Evolutionary conservation across 129 eudicot species (phyloP), one percentile per base, ranked within the genome.

Genomic region (Erigeron canadensis): DNA sequence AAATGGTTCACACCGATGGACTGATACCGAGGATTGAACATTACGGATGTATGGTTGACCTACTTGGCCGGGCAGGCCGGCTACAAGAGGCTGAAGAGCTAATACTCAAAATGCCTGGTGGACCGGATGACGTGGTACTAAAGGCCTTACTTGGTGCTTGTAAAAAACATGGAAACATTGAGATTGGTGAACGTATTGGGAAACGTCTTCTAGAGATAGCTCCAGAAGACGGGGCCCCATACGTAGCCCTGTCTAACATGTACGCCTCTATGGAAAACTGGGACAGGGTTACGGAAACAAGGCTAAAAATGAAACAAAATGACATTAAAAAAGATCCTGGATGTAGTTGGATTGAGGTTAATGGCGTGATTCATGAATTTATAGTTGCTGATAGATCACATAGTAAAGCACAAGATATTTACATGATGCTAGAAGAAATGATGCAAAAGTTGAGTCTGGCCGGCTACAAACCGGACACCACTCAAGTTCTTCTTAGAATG

Each of bases 121-220:
- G 59, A 74, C 84, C 89, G 0, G 84, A 79, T 15, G 85, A 83
- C 16, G 84, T 83, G 70, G 80, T 76, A 7, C 82, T 81, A 73
- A 83, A 81, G 74, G 88, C 95, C 43, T 80, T 88, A 70, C 84
- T 88, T 10, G 77, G 82, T 72, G 95, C 90, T 64, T 85, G 95
- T 63, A 84, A 81, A 50, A 69, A 71, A 50, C 88, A 88, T 38
- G 73, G 81, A 5, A 80, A 86, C 60, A 70, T 82, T 4, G 83
- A 82, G 70, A 69, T 86, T 0, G 90, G 87, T 5, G 76, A 80
- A 47, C 77, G 76, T n/a, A 63, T 75, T 64, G 85, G 76, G 59
- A 47, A 41, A 34, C 83, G 54, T 72, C 70, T 82, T 74, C 72
- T 79, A 72, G 79, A 82, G 53, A 55, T 21, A 23, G 53, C 63